Conservation (phyloP, 306 rosid species). For the Castanospermum australe region DNA sequence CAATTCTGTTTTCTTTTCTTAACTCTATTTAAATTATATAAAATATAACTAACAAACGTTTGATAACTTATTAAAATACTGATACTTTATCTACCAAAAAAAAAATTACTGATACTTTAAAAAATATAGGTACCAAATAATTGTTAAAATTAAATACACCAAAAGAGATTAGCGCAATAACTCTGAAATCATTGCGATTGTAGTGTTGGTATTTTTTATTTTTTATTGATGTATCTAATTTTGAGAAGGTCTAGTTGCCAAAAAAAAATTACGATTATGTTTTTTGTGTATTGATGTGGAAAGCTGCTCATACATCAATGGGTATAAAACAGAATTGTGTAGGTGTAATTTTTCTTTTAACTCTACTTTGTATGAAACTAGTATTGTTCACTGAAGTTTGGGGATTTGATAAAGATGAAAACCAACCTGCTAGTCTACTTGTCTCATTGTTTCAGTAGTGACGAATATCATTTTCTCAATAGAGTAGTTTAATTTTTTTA, state of each 20-base stretch:
- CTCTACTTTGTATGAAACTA: neutral
- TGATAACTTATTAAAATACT: too few relatives aligned
- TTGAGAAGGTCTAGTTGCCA: neutral
- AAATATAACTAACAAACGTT: too few relatives aligned
- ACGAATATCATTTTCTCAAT: too few relatives aligned
- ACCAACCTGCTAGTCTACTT: too few relatives aligned
- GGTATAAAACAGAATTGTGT: neutral
- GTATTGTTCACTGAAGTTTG: neutral
- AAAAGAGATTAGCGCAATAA: slow-evolving; percentile 7
- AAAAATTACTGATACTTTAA: too few relatives aligned
- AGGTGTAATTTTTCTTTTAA: neutral
- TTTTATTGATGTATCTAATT: neutral
- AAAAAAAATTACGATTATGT: neutral
- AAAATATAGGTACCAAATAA: too few relatives aligned
- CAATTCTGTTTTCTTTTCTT: too few relatives aligned
- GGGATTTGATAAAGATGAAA: too few relatives aligned
- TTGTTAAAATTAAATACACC: neutral
- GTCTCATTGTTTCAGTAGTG: too few relatives aligned
- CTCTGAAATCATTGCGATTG: slow-evolving; percentile 16
- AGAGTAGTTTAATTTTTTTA: too few relatives aligned
- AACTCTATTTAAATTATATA: too few relatives aligned
- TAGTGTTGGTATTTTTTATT: neutral
- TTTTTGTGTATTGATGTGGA: neutral
- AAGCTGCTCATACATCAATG: neutral
- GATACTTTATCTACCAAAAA: too few relatives aligned